Percentiles rank a stretch among this genome's conserved stretches.
Conservation (phyloP, 140 eudicot genomes). For the Anethum foeniculum region DNA sequence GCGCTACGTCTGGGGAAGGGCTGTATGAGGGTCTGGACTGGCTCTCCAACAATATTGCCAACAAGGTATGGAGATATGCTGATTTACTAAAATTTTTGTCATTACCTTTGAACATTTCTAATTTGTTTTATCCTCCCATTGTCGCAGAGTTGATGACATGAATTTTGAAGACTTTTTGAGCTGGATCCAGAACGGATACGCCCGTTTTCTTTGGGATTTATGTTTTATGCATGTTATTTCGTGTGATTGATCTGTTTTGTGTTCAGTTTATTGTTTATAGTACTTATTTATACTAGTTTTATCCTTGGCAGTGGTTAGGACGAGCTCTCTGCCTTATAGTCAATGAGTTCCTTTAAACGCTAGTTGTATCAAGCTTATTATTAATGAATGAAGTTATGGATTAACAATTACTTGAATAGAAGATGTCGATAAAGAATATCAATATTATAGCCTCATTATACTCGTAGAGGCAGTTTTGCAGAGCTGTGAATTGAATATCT, state of each 20-base stretch:
- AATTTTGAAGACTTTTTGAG: not conserved
- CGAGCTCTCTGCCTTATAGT: not conserved
- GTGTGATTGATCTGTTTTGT: not conserved
- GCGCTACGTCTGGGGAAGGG: slow-evolving; percentile 22
- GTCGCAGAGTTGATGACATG: slow-evolving; percentile 5
- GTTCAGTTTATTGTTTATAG: slow-evolving; percentile 1
- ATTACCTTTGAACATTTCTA: not conserved
- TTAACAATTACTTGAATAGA: not conserved
- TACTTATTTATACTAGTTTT: not conserved
- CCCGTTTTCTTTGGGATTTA: slow-evolving; percentile 1
- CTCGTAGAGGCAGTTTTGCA: not conserved
- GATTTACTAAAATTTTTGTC: not conserved
- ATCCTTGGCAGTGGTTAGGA: not conserved
- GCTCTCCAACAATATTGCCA: slow-evolving; percentile 20
- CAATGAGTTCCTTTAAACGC: not conserved
- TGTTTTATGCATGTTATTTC: not conserved
- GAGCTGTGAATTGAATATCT: not conserved
- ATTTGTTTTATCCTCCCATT: not conserved
- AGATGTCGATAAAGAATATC: not conserved
- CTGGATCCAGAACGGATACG: not conserved
- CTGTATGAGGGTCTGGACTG: slow-evolving; percentile 22
- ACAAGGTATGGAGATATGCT: slow-evolving; percentile 9
- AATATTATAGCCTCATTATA: not conserved
- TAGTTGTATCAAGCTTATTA: not conserved
- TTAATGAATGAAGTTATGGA: not conserved